Conservation (phyloP, 192 early-diverging fungal genomes). For the Backusella australiensis region DNA sequence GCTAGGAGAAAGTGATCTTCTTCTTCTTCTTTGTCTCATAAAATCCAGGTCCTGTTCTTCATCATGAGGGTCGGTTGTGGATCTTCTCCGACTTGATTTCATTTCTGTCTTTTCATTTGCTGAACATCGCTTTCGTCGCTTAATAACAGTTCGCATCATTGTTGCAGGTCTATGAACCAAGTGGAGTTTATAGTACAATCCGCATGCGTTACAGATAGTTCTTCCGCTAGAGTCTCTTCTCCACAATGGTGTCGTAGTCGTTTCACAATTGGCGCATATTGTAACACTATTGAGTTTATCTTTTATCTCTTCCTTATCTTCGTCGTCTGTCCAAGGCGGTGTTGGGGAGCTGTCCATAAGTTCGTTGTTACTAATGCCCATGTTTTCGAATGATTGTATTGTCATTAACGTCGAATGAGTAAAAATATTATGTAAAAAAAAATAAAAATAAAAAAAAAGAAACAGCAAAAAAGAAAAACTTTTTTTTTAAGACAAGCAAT, state of each 20-base stretch:
- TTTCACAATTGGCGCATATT: constrained; percentile 72
- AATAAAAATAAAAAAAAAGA: neutral
- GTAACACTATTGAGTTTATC: neutral
- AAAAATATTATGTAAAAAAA: neutral
- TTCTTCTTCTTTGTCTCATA: neutral
- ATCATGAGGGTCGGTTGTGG: neutral
- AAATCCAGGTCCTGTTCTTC: neutral
- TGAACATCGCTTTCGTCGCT: constrained; percentile 56
- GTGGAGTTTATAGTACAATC: constrained; percentile 86
- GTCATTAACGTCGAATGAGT: neutral
- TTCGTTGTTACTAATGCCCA: neutral
- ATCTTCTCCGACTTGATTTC: neutral
- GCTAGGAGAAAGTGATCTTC: constrained; percentile 8
- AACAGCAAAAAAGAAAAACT: neutral
- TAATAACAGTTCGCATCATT: constrained; percentile 68
- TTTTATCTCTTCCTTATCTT: neutral
- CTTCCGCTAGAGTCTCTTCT: constrained; percentile 66
- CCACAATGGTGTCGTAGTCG: constrained; percentile 74
- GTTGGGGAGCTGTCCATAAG: neutral
- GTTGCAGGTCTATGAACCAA: constrained; percentile 67
- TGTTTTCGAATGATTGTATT: neutral
- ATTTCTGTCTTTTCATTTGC: neutral
- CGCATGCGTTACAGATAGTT: constrained; percentile 89
- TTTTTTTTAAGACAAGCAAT: constrained; percentile 5
- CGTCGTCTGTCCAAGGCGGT: constrained; percentile 3